These are phyloP conservation scores for Coemansia sp. DNA, from an alignment of 192 early-diverging fungal species.

Conservation along the genomic window DNA sequence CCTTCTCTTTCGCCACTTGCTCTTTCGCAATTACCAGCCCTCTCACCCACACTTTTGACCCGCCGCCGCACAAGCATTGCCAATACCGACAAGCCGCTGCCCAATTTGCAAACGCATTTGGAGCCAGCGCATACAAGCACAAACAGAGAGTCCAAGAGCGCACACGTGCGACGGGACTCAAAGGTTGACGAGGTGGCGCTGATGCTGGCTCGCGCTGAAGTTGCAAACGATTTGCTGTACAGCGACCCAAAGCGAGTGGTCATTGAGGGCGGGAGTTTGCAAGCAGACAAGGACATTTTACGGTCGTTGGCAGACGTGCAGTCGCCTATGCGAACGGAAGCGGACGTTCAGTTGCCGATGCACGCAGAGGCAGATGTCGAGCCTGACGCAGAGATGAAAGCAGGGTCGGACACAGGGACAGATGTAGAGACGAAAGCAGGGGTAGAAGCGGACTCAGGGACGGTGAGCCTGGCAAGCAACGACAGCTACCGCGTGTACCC, in stretches of 20 bases:
- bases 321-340: conserved; percentile 14
- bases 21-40: conserved; percentile 4
- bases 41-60: neutral
- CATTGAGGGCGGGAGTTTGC: conserved; percentile 31
- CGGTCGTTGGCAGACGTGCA: conserved; percentile 32
- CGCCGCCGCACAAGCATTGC: conserved; percentile 11
- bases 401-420: too few relatives aligned
- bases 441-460: neutral
- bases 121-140: neutral
- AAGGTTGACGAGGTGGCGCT: conserved; percentile 12
- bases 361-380: neutral
- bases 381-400: too few relatives aligned
- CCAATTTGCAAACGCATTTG: neutral
- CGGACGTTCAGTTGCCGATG: conserved; percentile 20
- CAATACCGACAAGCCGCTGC: neutral
- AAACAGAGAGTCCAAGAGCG: neutral
- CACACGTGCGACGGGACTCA: conserved; percentile 4
- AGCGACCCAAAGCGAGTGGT: conserved; percentile 48
- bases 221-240: conserved; percentile 42
- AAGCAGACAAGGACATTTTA: conserved; percentile 30
- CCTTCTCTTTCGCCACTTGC: neutral
- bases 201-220: conserved; percentile 43
- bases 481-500: conserved; percentile 38
- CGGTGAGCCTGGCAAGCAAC: neutral
- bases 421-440: neutral